Percentiles rank a stretch among this genome's conserved stretches.
Evolutionary conservation across 495 filamentous ascomycete genomes (phyloP).

Genomic region (Xylaria curta): DNA sequence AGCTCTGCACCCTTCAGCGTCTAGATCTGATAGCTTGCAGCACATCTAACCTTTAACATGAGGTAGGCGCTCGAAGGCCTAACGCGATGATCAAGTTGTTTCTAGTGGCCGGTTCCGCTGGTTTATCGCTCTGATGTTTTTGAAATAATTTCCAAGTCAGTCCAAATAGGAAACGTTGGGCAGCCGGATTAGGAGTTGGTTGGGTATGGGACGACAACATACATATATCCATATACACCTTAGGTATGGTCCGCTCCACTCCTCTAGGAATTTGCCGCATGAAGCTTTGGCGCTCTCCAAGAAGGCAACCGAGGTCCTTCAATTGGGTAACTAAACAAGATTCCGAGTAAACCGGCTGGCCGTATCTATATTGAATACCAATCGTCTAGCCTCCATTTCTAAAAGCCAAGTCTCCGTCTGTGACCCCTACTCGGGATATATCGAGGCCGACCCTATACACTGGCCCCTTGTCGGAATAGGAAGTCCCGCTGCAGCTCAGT

Average conservation of each 20-base stretch:
- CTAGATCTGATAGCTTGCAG: background rate
- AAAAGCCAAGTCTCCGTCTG: background rate
- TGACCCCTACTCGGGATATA: background rate
- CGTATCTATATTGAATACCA: background rate
- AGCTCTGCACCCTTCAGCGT: background rate
- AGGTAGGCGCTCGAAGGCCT: background rate
- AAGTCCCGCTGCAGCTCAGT: background rate
- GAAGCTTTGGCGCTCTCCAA: background rate
- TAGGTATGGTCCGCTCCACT: background rate
- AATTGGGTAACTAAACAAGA: constrained; percentile 5
- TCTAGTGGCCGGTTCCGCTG: background rate
- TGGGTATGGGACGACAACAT: constrained; percentile 1
- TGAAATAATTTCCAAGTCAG: background rate
- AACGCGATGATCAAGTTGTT: background rate
- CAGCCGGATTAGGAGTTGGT: background rate
- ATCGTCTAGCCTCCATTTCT: background rate
- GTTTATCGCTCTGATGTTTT: background rate
- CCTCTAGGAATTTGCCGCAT: constrained; percentile 4
- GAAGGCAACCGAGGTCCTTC: background rate
- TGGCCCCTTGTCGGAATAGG: constrained; percentile 16
- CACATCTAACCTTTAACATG: background rate
- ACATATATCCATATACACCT: background rate
- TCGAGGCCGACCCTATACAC: constrained; percentile 11
- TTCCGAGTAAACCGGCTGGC: background rate
- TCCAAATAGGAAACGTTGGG: background rate